Percentiles rank a stretch among this genome's conserved stretches.
Evolutionary conservation across 2,329 filamentous ascomycete genomes (phyloP).

Genomic region (Cercospora zeina): DNA sequence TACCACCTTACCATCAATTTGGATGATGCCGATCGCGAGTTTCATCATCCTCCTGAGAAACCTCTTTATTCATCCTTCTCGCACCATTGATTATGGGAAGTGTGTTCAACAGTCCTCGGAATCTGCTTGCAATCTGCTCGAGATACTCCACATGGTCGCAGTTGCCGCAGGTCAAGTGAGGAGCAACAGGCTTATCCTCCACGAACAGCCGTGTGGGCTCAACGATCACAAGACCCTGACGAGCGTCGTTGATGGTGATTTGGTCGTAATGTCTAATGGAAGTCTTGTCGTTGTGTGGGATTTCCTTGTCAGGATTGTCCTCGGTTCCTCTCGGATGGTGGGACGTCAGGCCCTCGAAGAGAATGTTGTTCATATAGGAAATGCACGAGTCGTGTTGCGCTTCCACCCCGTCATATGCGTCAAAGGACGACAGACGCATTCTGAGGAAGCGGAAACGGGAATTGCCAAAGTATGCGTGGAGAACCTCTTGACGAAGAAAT

Average conservation of each 20-base stretch:
- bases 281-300: not conserved
- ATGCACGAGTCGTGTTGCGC: not conserved
- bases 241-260: not conserved
- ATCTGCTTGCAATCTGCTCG: not conserved
- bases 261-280: not conserved
- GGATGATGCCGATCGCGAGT: not conserved
- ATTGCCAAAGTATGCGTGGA: not conserved
- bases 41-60: not conserved
- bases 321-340: not conserved
- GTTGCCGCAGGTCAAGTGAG: not conserved
- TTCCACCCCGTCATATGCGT: not conserved
- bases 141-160: constrained; percentile 6
- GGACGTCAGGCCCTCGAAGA: not conserved
- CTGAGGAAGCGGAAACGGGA: not conserved
- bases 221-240: not conserved
- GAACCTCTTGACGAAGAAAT: not conserved
- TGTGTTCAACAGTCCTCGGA: not conserved
- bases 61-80: not conserved
- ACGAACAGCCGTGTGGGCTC: not conserved
- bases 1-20: not conserved
- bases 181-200: too few species aligned
- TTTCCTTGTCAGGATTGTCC: not conserved
- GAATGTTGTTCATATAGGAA: not conserved
- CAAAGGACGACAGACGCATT: not conserved
- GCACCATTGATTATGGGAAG: not conserved